Evolutionary conservation across 1,284 basidiomycete genomes (phyloP), one percentile per base, ranked within the genome.

Genomic region (Ganoderma sinense): DNA sequence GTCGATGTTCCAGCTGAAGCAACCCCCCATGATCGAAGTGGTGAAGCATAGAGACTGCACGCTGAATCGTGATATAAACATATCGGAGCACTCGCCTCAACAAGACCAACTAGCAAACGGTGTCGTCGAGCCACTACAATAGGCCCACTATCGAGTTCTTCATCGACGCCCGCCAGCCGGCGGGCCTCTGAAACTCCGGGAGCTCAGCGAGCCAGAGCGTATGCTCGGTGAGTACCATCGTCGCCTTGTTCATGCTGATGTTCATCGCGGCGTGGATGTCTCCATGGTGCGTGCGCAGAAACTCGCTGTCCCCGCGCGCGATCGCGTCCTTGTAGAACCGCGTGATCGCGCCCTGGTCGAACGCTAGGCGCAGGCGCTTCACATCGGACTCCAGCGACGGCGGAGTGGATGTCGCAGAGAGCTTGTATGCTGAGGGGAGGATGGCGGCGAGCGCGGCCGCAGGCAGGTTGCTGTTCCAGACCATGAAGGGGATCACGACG

Each of bases 161-260:
- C 53, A 56, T 56, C 14, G 26, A 31, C 18, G 13, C 29, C 13
- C 29, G 31, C 53, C 53, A 56, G n/a, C 16, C 53, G 7, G 14
- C 8, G 5, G 26, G 14, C 53, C 53, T 31, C 29, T 16, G 14
- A 4, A 29, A 18, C 14, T 56, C 53, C 3, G 53, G 53, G 13
- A 56, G 26, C 13, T 56, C 53, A 29, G 65, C 68, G 59, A 71
- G 43, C 36, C 63, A 53, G 29, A 71, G 66, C 60, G 68, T 26
- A 31, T 56, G 14, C 61, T 68, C 68, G 55, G 66, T 55, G 64
- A 69, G 63, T 60, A 59, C 59, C 60, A 48, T 64, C 43, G 43
- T 62, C 31, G 29, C 29, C 41, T 33, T 39, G 7, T 51, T 26
- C 41, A 33, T 33, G 26, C 29, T 56, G 53, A 6, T 10, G 31